Base-by-base conservation (phyloP, 2,329 filamentous ascomycete species). In the Sporothrix brunneoviolacea region DNA sequence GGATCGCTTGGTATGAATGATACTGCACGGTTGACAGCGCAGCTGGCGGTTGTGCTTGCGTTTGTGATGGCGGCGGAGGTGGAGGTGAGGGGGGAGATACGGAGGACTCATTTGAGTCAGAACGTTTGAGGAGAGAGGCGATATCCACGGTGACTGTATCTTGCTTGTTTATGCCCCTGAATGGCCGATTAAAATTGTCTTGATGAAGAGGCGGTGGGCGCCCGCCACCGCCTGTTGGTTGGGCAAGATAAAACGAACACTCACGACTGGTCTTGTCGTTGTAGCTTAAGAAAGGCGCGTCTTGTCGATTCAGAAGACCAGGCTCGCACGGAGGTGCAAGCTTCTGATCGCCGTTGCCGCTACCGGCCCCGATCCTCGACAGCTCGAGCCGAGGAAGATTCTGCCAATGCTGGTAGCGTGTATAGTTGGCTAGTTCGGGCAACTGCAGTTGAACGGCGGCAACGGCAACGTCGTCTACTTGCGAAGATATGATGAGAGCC, bases 71-170 rank as follows among this genome's bases (percentile, higher is more conserved):
- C 12, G 35, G 32, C 21, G 18, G 30, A 4, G 33, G 33, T 8
- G 39, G 38, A 4, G 41, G 43, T 8, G 33, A 13, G 6, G 38
- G 62, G 57, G 68, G 68, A 61, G 74, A 72, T 55, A 69, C 68
- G 60, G 75, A 75, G 68, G 83, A 83, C 77, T 86, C 83, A 78
- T 82, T 73, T 70, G 84, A 83, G 77, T 82, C 82, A 65, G 82
- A 73, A 65, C 77, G 79, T 77, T 91, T 88, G 70, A 95, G 80
- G 59, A 95, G 80, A 60, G 86, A 84, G 70, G 87, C 82, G 86
- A 95, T 94, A 91, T 95, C 90, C 90, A 95, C 84, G 80, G 77
- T 91, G 82, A 75, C 80, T 79, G 76, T 76, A 60, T 64, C 64
- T 67, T 57, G 60, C 59, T 60, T 64, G 62, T 51, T 55, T 54